Evolutionary conservation across 257 asterid genomes (phyloP), one percentile per base, ranked within the genome.

Genomic region (Solanum chaucha): DNA sequence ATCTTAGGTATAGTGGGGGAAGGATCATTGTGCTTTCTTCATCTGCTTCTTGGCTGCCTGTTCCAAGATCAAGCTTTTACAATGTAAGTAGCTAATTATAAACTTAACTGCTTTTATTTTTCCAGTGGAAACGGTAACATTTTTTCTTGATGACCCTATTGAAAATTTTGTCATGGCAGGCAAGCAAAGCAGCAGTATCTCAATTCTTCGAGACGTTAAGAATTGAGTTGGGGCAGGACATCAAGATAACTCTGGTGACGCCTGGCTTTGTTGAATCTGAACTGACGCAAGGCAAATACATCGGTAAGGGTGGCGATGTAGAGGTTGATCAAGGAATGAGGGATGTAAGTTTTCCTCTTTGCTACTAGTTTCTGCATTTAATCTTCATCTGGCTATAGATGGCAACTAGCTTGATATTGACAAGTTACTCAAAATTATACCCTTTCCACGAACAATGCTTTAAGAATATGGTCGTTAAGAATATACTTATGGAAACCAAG

Each of bases 241-340:
- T 95, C 3, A 92, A 93, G 48, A 91, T 95, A 36, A 95, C 96
- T 1, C 30, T 95, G 34, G 94, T 94, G 73, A 95, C 90, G 1
- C 98, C 97, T 2, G 98, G 98, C 12, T 88, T 92, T 82, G 74
- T 92, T 34, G 98, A 95, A 88, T 95, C 98, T 0, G 97, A 95
- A 92, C 40, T 93, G 64, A 95, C 98, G 0, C 93, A 91, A 59
- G 98, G 98, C 72, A 95, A 93, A 85, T 89, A 90, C 90, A 87
- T 94, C 6, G 86, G 86, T 84, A 88, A 90, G 88, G 90, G 88
- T 3, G 97, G 97, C 19, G 86, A 44, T 48, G 10, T 90, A 40
- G 93, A 89, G 3, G 92, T 96, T 6, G 94, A 93, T 68, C 92
- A 89, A 71, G 93, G 91, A 6, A 84, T 91, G 91, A 90, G 96